phyloP scores from a whole-genome alignment of 257 asterid species.

The Solanum habrochaites region DNA sequence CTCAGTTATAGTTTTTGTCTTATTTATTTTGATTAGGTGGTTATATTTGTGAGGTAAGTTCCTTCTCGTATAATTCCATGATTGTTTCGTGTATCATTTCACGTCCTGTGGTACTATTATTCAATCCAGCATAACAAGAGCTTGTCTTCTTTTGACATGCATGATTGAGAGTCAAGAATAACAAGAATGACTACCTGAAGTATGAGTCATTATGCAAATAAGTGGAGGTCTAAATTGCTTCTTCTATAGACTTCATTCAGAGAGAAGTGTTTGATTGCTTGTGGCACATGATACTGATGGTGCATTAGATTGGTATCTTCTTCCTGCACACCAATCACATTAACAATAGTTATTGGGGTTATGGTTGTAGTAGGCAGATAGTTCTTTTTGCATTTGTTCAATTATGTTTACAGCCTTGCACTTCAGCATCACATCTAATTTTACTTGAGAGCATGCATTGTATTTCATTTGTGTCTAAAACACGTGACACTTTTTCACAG shows the following conservation, averaged over 20 bases:
- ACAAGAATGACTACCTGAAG: not conserved
- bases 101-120: not conserved
- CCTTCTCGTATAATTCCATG: not conserved
- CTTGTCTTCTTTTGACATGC: not conserved
- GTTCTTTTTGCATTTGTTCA: not conserved
- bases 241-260: not conserved
- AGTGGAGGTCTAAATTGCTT: not conserved
- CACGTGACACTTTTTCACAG: constrained; percentile 25
- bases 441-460: not conserved
- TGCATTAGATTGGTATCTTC: not conserved
- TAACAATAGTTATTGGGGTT: not conserved
- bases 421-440: not conserved
- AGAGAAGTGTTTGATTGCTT: not conserved
- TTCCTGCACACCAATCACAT: not conserved
- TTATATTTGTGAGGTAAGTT: not conserved
- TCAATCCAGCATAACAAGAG: not conserved
- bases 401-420: not conserved
- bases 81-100: not conserved
- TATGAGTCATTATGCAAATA: not conserved
- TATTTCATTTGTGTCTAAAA: not conserved
- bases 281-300: not conserved
- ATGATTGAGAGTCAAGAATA: not conserved
- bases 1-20: not conserved
- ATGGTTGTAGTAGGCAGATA: not conserved
- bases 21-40: not conserved